Conservation (phyloP, 1,139 yeast species). For the Blastobotrys petasosporus region DNA sequence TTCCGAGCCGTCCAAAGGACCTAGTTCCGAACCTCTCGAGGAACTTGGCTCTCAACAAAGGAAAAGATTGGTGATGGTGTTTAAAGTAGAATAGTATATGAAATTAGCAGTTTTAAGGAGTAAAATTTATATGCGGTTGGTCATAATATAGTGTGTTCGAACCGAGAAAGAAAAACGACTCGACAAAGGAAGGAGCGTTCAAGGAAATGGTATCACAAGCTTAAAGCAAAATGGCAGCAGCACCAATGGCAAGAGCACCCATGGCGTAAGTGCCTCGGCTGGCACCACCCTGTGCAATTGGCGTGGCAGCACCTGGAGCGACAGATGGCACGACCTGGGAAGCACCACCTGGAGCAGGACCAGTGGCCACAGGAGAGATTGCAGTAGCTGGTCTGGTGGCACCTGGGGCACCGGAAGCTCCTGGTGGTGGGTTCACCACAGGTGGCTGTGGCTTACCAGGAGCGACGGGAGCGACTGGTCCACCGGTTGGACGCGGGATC, state of each 20-base stretch:
- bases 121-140: too few relatives aligned
- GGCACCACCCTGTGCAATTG: constrained; percentile 9
- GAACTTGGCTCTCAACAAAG: too few relatives aligned
- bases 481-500: constrained; percentile 1
- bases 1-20: too few relatives aligned
- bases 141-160: too few relatives aligned
- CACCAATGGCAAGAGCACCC: constrained; percentile 14
- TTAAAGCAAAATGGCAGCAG: constrained; percentile 14
- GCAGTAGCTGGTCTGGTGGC: too few relatives aligned
- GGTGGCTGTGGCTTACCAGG: constrained; percentile 3
- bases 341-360: constrained; percentile 12
- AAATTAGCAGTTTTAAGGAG: too few relatives aligned
- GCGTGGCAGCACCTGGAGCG: constrained; percentile 1
- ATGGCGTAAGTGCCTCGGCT: constrained; percentile 10
- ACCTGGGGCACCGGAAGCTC: too few relatives aligned
- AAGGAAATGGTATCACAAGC: constrained; percentile 1
- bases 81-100: too few relatives aligned
- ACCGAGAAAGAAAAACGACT: too few relatives aligned
- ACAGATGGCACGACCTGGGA: constrained; percentile 6
- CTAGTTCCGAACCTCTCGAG: too few relatives aligned
- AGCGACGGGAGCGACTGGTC: constrained; percentile 5
- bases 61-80: too few relatives aligned
- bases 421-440: constrained; percentile 6
- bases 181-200: too few relatives aligned
- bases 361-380: constrained; percentile 3